Evolutionary conservation across 1,284 basidiomycete genomes (phyloP).

Genomic region (Heterobasidion annosum): DNA sequence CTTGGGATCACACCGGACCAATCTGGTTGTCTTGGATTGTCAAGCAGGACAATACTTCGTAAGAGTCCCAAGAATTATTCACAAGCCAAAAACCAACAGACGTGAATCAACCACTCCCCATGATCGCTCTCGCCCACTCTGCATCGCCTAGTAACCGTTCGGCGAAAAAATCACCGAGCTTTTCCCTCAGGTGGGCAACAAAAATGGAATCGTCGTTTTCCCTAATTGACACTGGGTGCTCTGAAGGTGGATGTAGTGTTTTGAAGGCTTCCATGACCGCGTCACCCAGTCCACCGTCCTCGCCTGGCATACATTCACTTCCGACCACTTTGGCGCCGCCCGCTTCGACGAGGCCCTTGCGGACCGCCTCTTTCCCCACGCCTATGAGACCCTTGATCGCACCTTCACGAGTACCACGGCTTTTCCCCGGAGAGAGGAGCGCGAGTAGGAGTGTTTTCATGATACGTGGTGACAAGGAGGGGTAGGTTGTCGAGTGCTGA

Average conservation of each 20-base stretch:
- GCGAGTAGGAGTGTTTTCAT: slow-evolving; percentile 90
- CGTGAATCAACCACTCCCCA: slow-evolving; percentile 21
- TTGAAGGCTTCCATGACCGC: slow-evolving; percentile 56
- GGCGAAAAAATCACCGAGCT: slow-evolving; percentile 56
- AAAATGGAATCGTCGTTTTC: slow-evolving; percentile 35
- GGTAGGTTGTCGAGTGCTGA: slow-evolving; percentile 76
- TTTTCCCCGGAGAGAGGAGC: slow-evolving; percentile 64
- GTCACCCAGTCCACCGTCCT: slow-evolving; percentile 36
- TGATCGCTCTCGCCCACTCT: slow-evolving; percentile 48
- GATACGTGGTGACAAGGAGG: slow-evolving; percentile 79
- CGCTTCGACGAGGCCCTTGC: slow-evolving; percentile 70
- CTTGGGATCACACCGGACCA: too few species aligned
- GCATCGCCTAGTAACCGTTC: slow-evolving; percentile 44
- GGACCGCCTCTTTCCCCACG: slow-evolving; percentile 76
- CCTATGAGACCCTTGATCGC: slow-evolving; percentile 79
- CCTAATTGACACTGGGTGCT: slow-evolving; percentile 37
- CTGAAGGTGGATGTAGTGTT: slow-evolving; percentile 44
- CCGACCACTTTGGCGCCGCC: slow-evolving; percentile 68
- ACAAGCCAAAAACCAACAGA: too few species aligned
- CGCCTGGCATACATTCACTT: slow-evolving; percentile 41
- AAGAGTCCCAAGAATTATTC: too few species aligned
- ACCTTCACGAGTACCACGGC: slow-evolving; percentile 73
- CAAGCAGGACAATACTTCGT: too few species aligned
- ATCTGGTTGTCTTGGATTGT: too few species aligned
- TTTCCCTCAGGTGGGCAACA: slow-evolving; percentile 36